Evolutionary conservation across 345 rosid species (phyloP), one percentile per base, ranked within the genome.

Genomic region (Balakata baccata): DNA sequence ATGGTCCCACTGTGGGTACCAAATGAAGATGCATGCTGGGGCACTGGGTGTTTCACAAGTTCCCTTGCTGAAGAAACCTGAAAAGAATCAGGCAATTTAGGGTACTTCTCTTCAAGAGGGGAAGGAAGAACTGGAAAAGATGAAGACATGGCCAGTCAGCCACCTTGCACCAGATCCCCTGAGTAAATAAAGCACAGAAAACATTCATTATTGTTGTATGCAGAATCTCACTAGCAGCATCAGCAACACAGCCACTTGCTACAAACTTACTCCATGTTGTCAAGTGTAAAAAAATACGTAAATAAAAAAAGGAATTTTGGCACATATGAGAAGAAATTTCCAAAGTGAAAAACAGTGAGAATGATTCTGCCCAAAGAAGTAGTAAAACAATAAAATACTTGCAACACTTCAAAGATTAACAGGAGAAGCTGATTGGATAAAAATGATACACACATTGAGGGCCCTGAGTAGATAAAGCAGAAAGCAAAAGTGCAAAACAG

Each of bases 51-150:
- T 73, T 76, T 83, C 81, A 83, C 83, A 56, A 71, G 70, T 70
- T 84, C 89, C 80, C 80, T 82, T 81, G 77, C 87, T 51, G 84
- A 78, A 66, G 85, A 76, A 78, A 76, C 79, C 85, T 80, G 85
- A 73, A 81, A 82, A 64, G 82, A 68, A 57, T 60, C 70, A 23
- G 85, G 81, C 56, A 79, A 77, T 54, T 82, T 82, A 41, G 79
- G 68, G 74, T 79, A 80, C 70, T 74, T 86, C 73, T 74, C 82
- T 54, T 81, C 78, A 38, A 77, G 68, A 64, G 69, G 72, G 46
- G 78, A 51, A 57, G 80, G 83, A 75, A 83, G 77, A 76, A 83
- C 81, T 53, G 83, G 82, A 69, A 73, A 86, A 64, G 76, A 84
- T 5, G 91, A 88, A 63, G 87, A 76, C 84, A 81, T 80, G 52